Evolutionary conservation across 83 land plant genomes (phyloP).

Genomic region (Diphasiastrum complanatum): DNA sequence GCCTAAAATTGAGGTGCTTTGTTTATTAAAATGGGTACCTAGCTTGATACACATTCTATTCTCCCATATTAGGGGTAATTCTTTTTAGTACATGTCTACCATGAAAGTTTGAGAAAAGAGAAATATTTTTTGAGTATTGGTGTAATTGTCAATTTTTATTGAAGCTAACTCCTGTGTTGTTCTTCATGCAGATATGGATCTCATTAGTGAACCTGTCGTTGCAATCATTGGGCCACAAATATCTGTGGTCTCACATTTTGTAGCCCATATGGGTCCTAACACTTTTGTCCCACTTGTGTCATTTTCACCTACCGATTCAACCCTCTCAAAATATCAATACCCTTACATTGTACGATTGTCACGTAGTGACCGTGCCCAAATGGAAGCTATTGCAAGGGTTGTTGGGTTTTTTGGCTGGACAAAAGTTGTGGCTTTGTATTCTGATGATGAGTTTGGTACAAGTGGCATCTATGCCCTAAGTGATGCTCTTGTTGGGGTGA

Average conservation of each 20-base stretch:
- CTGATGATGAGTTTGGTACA: conserved; percentile 24
- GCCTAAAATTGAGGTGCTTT: too few species aligned
- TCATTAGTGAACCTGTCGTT: too few species aligned
- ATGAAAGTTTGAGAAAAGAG: too few species aligned
- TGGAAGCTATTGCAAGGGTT: conserved; percentile 57
- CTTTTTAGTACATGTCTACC: too few species aligned
- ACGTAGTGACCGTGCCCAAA: conserved; percentile 55
- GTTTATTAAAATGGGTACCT: too few species aligned
- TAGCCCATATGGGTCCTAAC: conserved; percentile 51
- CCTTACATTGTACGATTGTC: conserved; percentile 56
- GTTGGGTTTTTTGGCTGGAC: conserved; percentile 51
- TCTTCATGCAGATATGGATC: too few species aligned
- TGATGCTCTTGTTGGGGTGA: background rate
- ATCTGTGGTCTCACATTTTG: conserved; percentile 57
- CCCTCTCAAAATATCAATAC: conserved; percentile 49
- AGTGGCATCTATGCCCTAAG: background rate
- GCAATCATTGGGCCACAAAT: too few species aligned
- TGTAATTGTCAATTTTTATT: too few species aligned
- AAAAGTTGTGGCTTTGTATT: conserved; percentile 59
- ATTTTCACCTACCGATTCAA: conserved; percentile 64
- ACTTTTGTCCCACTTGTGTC: conserved; percentile 63
- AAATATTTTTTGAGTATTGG: too few species aligned
- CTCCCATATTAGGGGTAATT: too few species aligned
- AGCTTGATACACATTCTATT: too few species aligned
- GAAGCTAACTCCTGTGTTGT: too few species aligned